A percentile compares a stretch with the other conserved stretches of the same genome.
Evolutionary conservation across 108 stramenopile species (phyloP).

Genomic region (Cyclotella cryptica): DNA sequence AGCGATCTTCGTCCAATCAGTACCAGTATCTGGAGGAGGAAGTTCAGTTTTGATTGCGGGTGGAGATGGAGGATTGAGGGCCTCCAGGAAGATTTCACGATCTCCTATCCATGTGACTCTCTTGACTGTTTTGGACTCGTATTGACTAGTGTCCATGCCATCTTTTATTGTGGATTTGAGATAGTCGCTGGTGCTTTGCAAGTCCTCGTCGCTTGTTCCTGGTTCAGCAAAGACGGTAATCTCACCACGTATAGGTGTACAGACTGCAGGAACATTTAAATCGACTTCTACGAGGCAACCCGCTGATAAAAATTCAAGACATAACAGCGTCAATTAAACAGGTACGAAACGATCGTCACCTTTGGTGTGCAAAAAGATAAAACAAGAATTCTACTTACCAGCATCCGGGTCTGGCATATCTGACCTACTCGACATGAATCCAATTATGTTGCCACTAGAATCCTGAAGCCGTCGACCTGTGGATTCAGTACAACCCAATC

Average conservation of each 20-base stretch:
- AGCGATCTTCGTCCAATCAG: slow-evolving; percentile 16
- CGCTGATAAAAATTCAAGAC: not conserved
- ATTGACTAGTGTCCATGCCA: slow-evolving; percentile 38
- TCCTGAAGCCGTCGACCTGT: slow-evolving; percentile 19
- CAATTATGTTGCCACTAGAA: slow-evolving; percentile 27
- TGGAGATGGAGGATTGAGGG: not conserved
- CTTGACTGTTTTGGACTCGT: slow-evolving; percentile 22
- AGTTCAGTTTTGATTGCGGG: not conserved
- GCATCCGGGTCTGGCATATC: slow-evolving; percentile 46
- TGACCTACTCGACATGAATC: slow-evolving; percentile 16
- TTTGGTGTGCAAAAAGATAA: not conserved
- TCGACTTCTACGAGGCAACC: slow-evolving; percentile 44
- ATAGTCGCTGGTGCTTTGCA: slow-evolving; percentile 13
- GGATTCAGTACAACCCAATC: slow-evolving; percentile 30
- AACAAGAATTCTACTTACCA: not conserved
- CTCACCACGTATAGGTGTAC: slow-evolving; percentile 38
- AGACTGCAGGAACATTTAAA: slow-evolving; percentile 23
- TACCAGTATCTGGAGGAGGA: not conserved
- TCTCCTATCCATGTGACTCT: slow-evolving; percentile 47
- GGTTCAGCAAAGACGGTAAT: slow-evolving; percentile 38
- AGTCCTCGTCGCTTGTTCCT: slow-evolving; percentile 16
- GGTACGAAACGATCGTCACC: not conserved
- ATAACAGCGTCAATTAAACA: not conserved
- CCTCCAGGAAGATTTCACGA: slow-evolving; percentile 19
- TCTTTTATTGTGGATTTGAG: slow-evolving; percentile 20